Evolutionary conservation across 106 monocot species (phyloP).

Genomic region (Phalaenopsis aphrodite): DNA sequence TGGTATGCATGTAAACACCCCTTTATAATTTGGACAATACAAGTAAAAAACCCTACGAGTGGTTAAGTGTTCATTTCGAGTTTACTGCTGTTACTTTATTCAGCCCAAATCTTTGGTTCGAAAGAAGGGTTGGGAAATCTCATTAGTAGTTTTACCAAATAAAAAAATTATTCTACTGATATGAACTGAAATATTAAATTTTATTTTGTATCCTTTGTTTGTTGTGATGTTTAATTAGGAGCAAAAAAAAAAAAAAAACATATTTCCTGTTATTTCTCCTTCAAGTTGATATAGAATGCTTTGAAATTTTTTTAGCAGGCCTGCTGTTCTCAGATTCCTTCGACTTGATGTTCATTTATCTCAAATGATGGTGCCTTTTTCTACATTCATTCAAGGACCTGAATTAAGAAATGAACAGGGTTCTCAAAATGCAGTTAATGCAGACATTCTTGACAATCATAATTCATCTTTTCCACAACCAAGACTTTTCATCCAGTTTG

Average conservation of each 20-base stretch:
- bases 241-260: too few relatives aligned
- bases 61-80: neutral
- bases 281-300: neutral
- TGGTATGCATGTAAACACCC: too few relatives aligned
- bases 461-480: slow-evolving; percentile 15
- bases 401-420: slow-evolving; percentile 15
- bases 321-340: slow-evolving; percentile 14
- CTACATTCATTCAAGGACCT: slow-evolving; percentile 12
- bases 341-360: slow-evolving; percentile 20
- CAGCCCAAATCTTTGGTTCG: neutral
- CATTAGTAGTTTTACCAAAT: neutral
- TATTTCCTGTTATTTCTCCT: slow-evolving; percentile 1
- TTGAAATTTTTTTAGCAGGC: slow-evolving; percentile 16
- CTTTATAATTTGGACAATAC: too few relatives aligned
- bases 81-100: neutral
- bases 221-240: neutral
- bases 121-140: neutral
- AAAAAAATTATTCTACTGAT: neutral
- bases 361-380: slow-evolving; percentile 16
- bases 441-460: slow-evolving; percentile 6
- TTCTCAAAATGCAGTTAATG: slow-evolving; percentile 18
- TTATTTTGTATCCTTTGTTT: neutral
- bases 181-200: neutral
- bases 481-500: slow-evolving; percentile 23
- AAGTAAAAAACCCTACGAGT: too few relatives aligned